Base-by-base conservation (phyloP, 306 rosid genomes). In the Castanopsis chinensis region DNA sequence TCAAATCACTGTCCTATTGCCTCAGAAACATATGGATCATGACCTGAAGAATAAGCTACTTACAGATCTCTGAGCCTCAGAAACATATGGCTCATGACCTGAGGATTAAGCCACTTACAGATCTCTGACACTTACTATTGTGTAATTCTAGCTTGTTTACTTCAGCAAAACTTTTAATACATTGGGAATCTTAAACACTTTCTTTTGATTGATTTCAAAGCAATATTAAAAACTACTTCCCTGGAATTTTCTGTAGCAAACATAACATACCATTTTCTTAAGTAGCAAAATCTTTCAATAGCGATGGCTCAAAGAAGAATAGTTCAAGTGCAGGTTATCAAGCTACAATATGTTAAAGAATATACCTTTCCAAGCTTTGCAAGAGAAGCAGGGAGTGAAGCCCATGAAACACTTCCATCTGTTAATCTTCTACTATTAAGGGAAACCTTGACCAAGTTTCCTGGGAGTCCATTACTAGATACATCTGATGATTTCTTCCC, bases 301-400 rank as follows among this genome's bases (percentile, higher is more conserved):
- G 19, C 74, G 12, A 52, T 76, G 12, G 75, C 57, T 30, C 51
- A 53, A 59, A 20, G 18, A 75, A 76, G 61, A n/a, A 45, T 77
- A 74, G 73, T 21, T 55, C 25, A 20, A 6, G 80, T 64, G 70
- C 55, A 43, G 64, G 43, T 75, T 69, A 63, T 67, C 53, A 77
- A 14, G 74, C 32, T 65, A 74, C 37, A 74, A 37, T 52, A 54
- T 65, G 57, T 69, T 52, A 41, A n/a, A 55, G 63, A 56, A 25
- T 78, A 65, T 87, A 96, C 99, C 99, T 78, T 91, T 71, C 98
- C 99, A 75, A 96, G 99, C 91, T 91, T 96, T 80, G 96, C 92
- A 64, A 96, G 89, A 35, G 97, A 89, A 49, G 96, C 82, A 5
- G 98, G 98, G 30, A 96, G 93, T 23, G 94, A 88, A 86, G 93